Conservation (phyloP, 305 asterid species). For the Solanum chacoense region DNA sequence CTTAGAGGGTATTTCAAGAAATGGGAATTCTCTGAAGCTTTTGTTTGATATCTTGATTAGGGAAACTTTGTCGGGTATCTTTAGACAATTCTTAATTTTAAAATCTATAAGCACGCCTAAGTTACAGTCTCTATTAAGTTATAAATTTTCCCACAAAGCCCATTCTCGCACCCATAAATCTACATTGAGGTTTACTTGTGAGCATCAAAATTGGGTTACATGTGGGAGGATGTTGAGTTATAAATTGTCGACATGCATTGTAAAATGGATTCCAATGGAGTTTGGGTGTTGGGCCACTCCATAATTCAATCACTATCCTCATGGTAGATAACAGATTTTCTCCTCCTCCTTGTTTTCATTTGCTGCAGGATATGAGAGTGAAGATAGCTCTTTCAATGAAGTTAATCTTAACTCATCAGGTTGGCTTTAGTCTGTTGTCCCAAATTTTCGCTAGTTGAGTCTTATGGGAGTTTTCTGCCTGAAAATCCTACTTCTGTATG, state of each 20-base stretch:
- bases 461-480: neutral
- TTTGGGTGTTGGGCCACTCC: neutral
- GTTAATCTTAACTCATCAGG: constrained; percentile 87
- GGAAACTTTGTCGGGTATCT: neutral
- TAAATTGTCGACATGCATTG: neutral
- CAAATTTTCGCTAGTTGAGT: neutral
- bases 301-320: neutral
- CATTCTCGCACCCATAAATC: neutral
- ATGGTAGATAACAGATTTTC: neutral
- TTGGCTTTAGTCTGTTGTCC: constrained; percentile 10
- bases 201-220: neutral
- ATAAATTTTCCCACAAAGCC: neutral
- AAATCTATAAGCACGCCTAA: neutral
- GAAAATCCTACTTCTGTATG: neutral
- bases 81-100: neutral
- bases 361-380: constrained; percentile 81
- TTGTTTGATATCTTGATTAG: neutral
- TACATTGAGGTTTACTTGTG: neutral
- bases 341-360: neutral
- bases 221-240: neutral
- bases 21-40: neutral
- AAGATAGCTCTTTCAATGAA: constrained; percentile 77
- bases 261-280: neutral
- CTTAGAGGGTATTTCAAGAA: neutral
- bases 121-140: neutral